phyloP scores from a whole-genome alignment of 176 grass and related monocot genomes.

The Triticum dicoccoides region DNA sequence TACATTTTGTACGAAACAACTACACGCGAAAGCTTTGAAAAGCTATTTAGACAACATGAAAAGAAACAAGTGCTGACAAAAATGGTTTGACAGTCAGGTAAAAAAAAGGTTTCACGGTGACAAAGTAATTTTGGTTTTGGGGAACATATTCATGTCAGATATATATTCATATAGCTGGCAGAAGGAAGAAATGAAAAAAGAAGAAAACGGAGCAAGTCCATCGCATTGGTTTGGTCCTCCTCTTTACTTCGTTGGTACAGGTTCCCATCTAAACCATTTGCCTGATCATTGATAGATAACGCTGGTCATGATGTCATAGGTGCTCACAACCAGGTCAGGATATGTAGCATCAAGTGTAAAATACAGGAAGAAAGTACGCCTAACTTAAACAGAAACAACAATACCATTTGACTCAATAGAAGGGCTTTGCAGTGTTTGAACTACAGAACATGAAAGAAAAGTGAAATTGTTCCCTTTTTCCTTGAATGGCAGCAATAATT shows the following conservation, averaged over 20 bases:
- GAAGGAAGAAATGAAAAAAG: background rate
- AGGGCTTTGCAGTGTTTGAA: background rate
- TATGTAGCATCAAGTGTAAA: background rate
- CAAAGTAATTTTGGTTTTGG: background rate
- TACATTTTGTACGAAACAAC: no score
- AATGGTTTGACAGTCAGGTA: background rate
- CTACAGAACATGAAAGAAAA: background rate
- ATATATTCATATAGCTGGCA: background rate
- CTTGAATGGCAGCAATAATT: background rate
- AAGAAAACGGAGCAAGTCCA: background rate
- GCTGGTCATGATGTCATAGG: background rate
- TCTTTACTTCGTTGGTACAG: background rate
- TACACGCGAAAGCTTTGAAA: background rate
- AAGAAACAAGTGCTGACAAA: background rate
- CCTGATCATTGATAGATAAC: background rate
- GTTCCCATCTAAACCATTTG: background rate
- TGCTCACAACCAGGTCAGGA: background rate
- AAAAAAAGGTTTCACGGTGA: background rate
- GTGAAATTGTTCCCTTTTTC: background rate
- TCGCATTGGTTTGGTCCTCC: background rate
- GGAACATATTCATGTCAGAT: background rate
- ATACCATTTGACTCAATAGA: background rate
- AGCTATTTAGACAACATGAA: background rate
- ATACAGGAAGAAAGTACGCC: background rate
- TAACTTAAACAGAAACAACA: background rate